phyloP scores from a whole-genome alignment of 2,329 filamentous ascomycete genomes.

The Pleomassaria siparia region DNA sequence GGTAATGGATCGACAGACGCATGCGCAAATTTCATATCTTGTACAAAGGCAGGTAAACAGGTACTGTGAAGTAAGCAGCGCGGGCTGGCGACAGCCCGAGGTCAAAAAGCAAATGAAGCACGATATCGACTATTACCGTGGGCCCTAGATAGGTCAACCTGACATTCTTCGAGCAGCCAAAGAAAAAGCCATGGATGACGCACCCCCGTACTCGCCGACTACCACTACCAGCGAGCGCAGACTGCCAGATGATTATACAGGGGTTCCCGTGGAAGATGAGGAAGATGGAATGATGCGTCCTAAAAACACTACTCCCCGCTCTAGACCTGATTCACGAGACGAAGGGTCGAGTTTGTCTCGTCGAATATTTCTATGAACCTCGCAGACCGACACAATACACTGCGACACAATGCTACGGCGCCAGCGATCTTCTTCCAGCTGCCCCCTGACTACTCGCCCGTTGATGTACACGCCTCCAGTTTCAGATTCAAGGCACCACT shows the following conservation, averaged over 20 bases:
- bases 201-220: slow-evolving; percentile 15
- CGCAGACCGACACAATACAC: background rate
- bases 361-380: background rate
- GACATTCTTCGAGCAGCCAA: no score
- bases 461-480: slow-evolving; percentile 15
- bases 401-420: background rate
- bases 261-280: slow-evolving; percentile 1
- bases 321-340: background rate
- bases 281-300: background rate
- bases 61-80: no score
- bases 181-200: slow-evolving; percentile 12
- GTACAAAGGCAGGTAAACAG: no score
- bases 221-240: slow-evolving; percentile 4
- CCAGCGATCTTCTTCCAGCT: slow-evolving; percentile 2
- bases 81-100: no score
- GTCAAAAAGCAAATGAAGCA: no score
- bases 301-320: slow-evolving; percentile 4
- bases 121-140: no score
- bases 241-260: slow-evolving; percentile 9
- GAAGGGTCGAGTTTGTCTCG: slow-evolving; percentile 3
- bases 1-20: no score
- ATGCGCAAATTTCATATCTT: no score
- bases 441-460: slow-evolving; percentile 13
- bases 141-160: background rate
- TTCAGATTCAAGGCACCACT: slow-evolving; percentile 20